These are phyloP conservation scores for Reutealis trisperma DNA, from an alignment of 345 rosid genomes.

Conservation along the genomic window DNA sequence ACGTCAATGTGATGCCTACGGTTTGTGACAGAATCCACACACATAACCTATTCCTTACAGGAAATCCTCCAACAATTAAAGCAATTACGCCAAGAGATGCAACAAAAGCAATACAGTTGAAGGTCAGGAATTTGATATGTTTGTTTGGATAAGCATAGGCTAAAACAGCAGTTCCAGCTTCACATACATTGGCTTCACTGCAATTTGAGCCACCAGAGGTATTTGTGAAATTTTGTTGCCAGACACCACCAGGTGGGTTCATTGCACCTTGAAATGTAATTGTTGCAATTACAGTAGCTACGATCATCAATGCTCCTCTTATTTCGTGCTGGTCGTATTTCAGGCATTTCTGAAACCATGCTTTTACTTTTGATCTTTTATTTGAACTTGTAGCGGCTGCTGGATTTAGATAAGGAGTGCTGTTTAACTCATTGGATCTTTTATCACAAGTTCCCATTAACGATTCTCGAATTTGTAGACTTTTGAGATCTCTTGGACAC, in stretches of 20 bases:
- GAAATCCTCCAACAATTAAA: conserved; percentile 2
- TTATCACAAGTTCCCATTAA: not conserved
- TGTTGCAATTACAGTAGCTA: conserved; percentile 9
- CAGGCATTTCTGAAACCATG: not conserved
- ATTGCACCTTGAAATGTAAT: conserved; percentile 5
- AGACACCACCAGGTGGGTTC: conserved; percentile 3
- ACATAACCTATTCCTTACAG: not conserved
- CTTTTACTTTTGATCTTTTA: not conserved
- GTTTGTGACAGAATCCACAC: not conserved
- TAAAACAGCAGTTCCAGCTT: conserved; percentile 5
- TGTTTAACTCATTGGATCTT: not conserved
- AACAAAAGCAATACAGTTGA: not conserved
- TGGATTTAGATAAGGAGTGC: not conserved
- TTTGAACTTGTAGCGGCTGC: not conserved
- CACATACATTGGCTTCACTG: not conserved
- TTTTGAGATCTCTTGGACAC: not conserved
- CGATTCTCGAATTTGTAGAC: not conserved
- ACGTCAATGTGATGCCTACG: not conserved
- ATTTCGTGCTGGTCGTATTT: not conserved
- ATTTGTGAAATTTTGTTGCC: not conserved
- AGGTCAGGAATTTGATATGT: too few relatives aligned
- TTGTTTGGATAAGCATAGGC: not conserved
- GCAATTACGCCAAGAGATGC: not conserved
- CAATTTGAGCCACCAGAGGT: not conserved
- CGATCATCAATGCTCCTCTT: conserved; percentile 6